Evolutionary conservation across 2,329 filamentous ascomycete species (phyloP).

Genomic region (Knoxdaviesia capensis): DNA sequence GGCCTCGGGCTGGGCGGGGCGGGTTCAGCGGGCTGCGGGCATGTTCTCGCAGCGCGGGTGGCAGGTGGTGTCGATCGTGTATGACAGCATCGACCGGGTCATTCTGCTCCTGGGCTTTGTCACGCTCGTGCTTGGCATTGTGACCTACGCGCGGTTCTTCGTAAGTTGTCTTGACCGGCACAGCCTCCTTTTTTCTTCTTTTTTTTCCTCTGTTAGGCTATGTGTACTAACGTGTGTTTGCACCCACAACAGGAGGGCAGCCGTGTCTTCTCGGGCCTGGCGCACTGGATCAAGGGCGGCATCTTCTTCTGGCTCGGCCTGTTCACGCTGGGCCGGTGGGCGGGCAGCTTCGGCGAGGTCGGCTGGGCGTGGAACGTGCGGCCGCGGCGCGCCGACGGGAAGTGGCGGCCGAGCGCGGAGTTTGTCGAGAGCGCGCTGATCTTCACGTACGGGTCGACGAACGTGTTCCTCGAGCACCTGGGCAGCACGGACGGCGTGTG

Average conservation of each 20-base stretch:
- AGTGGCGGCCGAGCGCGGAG: constrained; percentile 62
- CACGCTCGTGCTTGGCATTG: constrained; percentile 48
- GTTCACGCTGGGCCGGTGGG: constrained; percentile 72
- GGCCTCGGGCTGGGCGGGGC: background rate
- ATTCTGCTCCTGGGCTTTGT: constrained; percentile 64
- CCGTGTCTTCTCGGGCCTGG: constrained; percentile 63
- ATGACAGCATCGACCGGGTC: constrained; percentile 52
- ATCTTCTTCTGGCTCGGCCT: constrained; percentile 91
- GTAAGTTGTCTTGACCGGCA: no score
- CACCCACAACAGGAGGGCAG: constrained; percentile 35
- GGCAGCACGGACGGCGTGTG: constrained; percentile 50
- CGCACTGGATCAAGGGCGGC: constrained; percentile 85
- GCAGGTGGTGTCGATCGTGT: constrained; percentile 27
- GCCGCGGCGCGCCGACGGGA: constrained; percentile 33
- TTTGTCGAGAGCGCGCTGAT: constrained; percentile 82
- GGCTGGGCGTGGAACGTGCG: constrained; percentile 94
- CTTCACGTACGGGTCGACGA: constrained; percentile 72
- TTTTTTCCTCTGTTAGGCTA: constrained; percentile 2
- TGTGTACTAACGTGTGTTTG: background rate
- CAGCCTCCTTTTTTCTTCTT: constrained; percentile 2
- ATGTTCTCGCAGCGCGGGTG: constrained; percentile 22
- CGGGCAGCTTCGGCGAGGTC: constrained; percentile 72
- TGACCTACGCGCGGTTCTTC: constrained; percentile 68
- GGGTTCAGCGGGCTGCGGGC: background rate
- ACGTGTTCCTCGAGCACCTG: constrained; percentile 84